Evolutionary conservation across 345 rosid genomes (phyloP), one percentile per base, ranked within the genome.

Genomic region (Murraya koenigii): DNA sequence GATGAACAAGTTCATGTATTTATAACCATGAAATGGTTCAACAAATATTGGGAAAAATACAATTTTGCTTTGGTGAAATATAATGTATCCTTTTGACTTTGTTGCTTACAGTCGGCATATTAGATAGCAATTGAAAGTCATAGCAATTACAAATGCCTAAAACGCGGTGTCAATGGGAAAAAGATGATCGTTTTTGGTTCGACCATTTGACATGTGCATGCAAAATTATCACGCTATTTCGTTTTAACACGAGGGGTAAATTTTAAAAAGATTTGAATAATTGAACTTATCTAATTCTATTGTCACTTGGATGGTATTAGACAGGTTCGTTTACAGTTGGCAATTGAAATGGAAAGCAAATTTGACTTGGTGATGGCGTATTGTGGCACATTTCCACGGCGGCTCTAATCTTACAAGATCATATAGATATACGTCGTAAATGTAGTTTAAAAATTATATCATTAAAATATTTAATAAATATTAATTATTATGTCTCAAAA

Each of bases 401-500:
- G 62, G 26, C 25, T 58, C 14, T n/a, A 8, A 10, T 8, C 2
- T 23, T 56, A 56, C 26, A 9, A 15, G 19, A n/a, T n/a, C n/a
- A n/a, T n/a, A n/a, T n/a, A n/a, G n/a, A n/a, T n/a, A n/a, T n/a
- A n/a, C n/a, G n/a, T n/a, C n/a, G n/a, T n/a, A n/a, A n/a, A n/a
- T n/a, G n/a, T n/a, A n/a, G n/a, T n/a, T n/a, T n/a, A n/a, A n/a
- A 33, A 33, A 33, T 33, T 33, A 33, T 3, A 2, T 2, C 5
- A 33, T 35, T 39, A 39, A 39, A 39, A 9, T 39, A 39, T 39
- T 39, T 39, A 0, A 39, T 39, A 9, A 39, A 39, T 2, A 39
- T 39, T 8, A 39, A 0, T 2, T 8, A n/a, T 0, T 39, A 0
- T 39, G 0, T 1, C 0, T 9, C 2, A 2, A 39, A 9, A 39